Evolutionary conservation across 495 filamentous ascomycete genomes (phyloP), one percentile per base, ranked within the genome.

Genomic region (Apodospora peruviana): DNA sequence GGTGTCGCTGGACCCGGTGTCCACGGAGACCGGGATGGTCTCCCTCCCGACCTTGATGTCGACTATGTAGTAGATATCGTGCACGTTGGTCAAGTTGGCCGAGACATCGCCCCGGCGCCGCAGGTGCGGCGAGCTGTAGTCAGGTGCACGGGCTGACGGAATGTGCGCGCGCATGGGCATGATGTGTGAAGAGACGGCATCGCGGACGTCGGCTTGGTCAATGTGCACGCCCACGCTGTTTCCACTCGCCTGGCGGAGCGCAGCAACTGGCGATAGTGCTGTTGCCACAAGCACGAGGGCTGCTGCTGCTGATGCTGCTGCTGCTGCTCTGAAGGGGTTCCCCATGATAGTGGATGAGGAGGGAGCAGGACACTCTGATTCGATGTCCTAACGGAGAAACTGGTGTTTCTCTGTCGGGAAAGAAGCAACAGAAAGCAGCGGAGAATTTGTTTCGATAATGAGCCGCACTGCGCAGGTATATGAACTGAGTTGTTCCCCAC

Each of bases 1-100:
- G 7, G 79, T 82, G 53, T 87, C 83, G 51, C 69, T 74, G 50
- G 75, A 80, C 4, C 83, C 82, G 14, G 80, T 85, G 56, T 85
- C 83, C 40, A 87, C 64, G 21, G 78, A 71, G 12, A 78, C 58
- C 5, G 68, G 50, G 52, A 82, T 78, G 1, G 59, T 71, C 48
- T 73, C 50, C 35, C 52, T 59, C 3, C 70, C 74, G 18, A 81
- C 58, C 1, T 46, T 29, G 14, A 76, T 55, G 16, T 67, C 65
- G 37, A 66, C 55, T 40, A 59, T 59, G 51, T 62, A 65, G 51
- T 65, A 65, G n/a, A 65, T 50, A 18, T 65, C 62, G 40, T 57
- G 50, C 11, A 65, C 50, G 32, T 65, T 65, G 40, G 40, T 46
- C 23, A 62, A 48, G 36, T 51, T 55, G 2, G 51, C 36, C 22